phyloP scores from a whole-genome alignment of 257 asterid genomes.

The Jacaranda mimosifolia region DNA sequence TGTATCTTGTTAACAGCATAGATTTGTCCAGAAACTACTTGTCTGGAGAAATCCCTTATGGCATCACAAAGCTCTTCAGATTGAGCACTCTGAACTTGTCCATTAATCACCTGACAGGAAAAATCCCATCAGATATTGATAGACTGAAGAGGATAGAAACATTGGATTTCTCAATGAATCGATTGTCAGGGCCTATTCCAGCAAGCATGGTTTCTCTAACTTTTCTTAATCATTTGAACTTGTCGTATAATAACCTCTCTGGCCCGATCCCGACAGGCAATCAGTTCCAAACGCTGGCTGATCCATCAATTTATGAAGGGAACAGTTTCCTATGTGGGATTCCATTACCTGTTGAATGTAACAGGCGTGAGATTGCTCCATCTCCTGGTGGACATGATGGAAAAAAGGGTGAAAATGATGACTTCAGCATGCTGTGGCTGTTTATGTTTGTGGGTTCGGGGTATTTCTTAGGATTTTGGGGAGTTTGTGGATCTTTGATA shows the following conservation, averaged over 20 bases:
- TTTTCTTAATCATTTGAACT: too few relatives aligned
- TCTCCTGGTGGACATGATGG: slow-evolving; percentile 15
- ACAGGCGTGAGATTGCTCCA: slow-evolving; percentile 2
- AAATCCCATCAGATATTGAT: too few relatives aligned
- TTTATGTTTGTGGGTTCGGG: slow-evolving; percentile 37
- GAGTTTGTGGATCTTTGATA: slow-evolving; percentile 42
- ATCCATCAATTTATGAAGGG: slow-evolving; percentile 45
- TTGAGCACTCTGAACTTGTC: too few relatives aligned
- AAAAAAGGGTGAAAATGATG: slow-evolving; percentile 17
- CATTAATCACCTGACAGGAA: too few relatives aligned
- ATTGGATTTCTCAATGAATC: too few relatives aligned
- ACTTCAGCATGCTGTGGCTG: slow-evolving; percentile 40
- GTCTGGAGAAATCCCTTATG: slow-evolving; percentile 9
- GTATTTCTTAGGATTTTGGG: slow-evolving; percentile 42
- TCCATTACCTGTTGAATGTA: slow-evolving; percentile 36
- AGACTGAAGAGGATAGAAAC: too few relatives aligned
- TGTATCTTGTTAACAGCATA: slow-evolving; percentile 49
- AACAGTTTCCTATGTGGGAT: slow-evolving; percentile 43
- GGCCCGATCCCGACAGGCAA: too few relatives aligned
- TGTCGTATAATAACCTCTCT: too few relatives aligned
- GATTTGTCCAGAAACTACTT: slow-evolving; percentile 48
- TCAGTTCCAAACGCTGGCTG: neutral
- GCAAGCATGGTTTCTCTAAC: too few relatives aligned
- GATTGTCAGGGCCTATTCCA: too few relatives aligned
- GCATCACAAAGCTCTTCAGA: too few relatives aligned